Percentiles rank a stretch among this genome's conserved stretches.
phyloP scores from a whole-genome alignment of 2,329 filamentous ascomycete species.

The Tolypocladium ovalisporum region DNA sequence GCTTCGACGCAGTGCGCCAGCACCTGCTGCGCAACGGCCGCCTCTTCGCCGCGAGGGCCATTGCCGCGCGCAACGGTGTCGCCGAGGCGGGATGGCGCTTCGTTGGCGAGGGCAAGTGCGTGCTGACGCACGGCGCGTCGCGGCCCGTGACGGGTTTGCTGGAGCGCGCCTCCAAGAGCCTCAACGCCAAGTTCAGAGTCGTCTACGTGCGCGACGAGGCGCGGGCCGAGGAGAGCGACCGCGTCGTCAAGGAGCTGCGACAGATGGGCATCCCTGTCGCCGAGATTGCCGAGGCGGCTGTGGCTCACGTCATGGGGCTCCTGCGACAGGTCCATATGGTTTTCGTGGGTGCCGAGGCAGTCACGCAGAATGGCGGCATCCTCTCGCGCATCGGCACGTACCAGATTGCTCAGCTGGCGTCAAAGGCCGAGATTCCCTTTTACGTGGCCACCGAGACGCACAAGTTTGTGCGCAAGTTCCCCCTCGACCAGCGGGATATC shows the following conservation, averaged over 20 bases:
- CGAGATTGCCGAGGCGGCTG: slow-evolving; percentile 42
- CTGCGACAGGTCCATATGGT: slow-evolving; percentile 51
- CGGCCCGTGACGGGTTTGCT: slow-evolving; percentile 73
- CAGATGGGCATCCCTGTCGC: slow-evolving; percentile 71
- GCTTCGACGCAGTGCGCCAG: slow-evolving; percentile 69
- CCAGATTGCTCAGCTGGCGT: slow-evolving; percentile 75
- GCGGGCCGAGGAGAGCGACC: slow-evolving; percentile 49
- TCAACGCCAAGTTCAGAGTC: slow-evolving; percentile 62
- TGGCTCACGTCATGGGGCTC: slow-evolving; percentile 63
- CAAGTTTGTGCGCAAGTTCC: slow-evolving; percentile 87
- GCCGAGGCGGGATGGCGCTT: slow-evolving; percentile 69
- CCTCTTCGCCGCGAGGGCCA: slow-evolving; percentile 77
- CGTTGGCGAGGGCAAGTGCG: slow-evolving; percentile 64
- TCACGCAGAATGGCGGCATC: slow-evolving; percentile 88
- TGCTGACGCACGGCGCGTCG: slow-evolving; percentile 86
- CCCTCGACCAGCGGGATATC: slow-evolving; percentile 69
- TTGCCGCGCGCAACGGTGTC: slow-evolving; percentile 74
- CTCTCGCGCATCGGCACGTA: slow-evolving; percentile 79
- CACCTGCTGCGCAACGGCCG: slow-evolving; percentile 80
- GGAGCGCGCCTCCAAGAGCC: slow-evolving; percentile 51
- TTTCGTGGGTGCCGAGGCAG: slow-evolving; percentile 66
- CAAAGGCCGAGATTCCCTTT: slow-evolving; percentile 59
- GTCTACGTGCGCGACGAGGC: slow-evolving; percentile 62
- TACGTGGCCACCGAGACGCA: slow-evolving; percentile 93
- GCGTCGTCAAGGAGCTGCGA: slow-evolving; percentile 61